A percentile compares a stretch with the other conserved stretches of the same genome.
These are phyloP conservation scores for Boletus rubescentipes DNA, from an alignment of 768 basidiomycete species.

Conservation along the genomic window DNA sequence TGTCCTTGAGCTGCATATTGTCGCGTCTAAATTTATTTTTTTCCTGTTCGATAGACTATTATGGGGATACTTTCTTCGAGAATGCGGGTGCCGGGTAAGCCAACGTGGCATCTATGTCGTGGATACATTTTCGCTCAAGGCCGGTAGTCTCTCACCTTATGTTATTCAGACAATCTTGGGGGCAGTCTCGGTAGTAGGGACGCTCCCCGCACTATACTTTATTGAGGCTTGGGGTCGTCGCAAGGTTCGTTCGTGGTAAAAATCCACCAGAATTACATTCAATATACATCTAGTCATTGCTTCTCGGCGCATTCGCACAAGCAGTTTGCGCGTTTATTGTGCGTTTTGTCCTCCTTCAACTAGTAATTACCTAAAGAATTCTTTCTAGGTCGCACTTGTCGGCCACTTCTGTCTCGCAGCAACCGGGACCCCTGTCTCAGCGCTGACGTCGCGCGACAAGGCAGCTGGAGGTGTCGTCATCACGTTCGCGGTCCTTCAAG, in stretches of 20 bases:
- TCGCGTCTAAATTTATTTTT: constrained; percentile 11
- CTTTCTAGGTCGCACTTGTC: constrained; percentile 58
- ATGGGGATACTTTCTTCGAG: constrained; percentile 79
- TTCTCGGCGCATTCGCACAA: constrained; percentile 62
- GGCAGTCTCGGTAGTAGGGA: constrained; percentile 71
- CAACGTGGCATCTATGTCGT: not conserved
- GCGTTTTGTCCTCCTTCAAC: constrained; percentile 13
- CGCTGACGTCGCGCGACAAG: constrained; percentile 56
- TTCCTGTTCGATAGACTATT: constrained; percentile 55
- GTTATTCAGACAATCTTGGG: constrained; percentile 75
- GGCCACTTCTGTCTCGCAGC: constrained; percentile 69
- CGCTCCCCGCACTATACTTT: constrained; percentile 63
- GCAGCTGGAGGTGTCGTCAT: constrained; percentile 66
- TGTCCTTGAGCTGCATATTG: not conserved
- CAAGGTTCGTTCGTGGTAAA: constrained; percentile 37
- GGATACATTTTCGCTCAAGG: not conserved
- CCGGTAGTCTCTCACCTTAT: constrained; percentile 57
- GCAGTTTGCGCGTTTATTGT: constrained; percentile 64
- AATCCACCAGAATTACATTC: not conserved
- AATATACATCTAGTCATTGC: constrained; percentile 48
- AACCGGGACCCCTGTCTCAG: constrained; percentile 42
- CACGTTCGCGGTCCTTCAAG: constrained; percentile 75
- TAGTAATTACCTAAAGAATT: not conserved
- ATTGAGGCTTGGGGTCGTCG: constrained; percentile 79
- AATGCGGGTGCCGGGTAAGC: constrained; percentile 63